Conservation (phyloP, 164 flowering plant genomes). For the Sextonia rubra region DNA sequence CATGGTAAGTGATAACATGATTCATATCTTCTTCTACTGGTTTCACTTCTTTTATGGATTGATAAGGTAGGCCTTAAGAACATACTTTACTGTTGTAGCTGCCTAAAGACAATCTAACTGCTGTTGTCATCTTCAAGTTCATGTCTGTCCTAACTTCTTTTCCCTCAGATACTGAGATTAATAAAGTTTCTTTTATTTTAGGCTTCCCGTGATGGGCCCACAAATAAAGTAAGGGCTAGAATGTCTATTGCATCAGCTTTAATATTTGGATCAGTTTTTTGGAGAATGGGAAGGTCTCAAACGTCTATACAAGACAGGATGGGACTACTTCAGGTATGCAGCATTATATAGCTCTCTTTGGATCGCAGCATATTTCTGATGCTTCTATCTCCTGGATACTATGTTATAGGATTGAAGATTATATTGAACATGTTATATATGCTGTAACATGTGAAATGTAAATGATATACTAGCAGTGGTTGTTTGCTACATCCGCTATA, state of each 20-base stretch:
- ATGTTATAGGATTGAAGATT: neutral
- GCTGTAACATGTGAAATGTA: neutral
- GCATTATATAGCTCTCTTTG: constrained; percentile 2
- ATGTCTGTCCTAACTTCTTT: neutral
- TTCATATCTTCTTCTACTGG: neutral
- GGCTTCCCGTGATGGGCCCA: constrained; percentile 98
- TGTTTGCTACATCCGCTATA: neutral
- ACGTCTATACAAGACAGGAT: constrained; percentile 95
- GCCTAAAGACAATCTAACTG: neutral
- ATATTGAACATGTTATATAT: neutral
- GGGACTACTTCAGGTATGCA: constrained; percentile 94
- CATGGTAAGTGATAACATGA: too few relatives aligned
- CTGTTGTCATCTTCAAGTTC: constrained; percentile 3
- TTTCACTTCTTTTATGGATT: neutral
- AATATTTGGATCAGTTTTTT: constrained; percentile 97
- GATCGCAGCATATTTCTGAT: neutral
- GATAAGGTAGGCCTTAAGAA: neutral
- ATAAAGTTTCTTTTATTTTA: constrained; percentile 15
- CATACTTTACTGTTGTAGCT: neutral
- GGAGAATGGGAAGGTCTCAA: constrained; percentile 98
- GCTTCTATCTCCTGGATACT: neutral
- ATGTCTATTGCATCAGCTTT: constrained; percentile 98
- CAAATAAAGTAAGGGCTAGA: constrained; percentile 90
- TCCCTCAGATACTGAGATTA: constrained; percentile 7
- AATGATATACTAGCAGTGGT: neutral